Conservation (phyloP, 2,329 filamentous ascomycete genomes). For the Hymenoscyphus infarciens region DNA sequence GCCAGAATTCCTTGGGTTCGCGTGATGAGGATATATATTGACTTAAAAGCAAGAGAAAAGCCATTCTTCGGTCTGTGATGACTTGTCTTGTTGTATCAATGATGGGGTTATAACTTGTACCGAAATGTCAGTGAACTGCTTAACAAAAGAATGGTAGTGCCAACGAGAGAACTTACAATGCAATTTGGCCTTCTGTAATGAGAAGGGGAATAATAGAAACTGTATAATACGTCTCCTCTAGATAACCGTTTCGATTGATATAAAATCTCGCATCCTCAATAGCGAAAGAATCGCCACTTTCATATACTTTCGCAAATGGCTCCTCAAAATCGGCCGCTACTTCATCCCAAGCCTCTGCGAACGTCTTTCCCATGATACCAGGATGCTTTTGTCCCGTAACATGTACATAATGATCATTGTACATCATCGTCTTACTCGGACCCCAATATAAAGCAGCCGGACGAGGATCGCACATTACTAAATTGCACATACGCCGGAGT, state of each 20-base stretch:
- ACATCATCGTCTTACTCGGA: constrained; percentile 33
- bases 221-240: constrained; percentile 38
- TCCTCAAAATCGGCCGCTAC: constrained; percentile 35
- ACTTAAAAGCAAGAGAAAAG: constrained; percentile 39
- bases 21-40: constrained; percentile 33
- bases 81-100: constrained; percentile 26
- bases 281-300: constrained; percentile 27
- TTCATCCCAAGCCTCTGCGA: constrained; percentile 40
- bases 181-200: constrained; percentile 17
- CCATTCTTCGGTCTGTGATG: constrained; percentile 34
- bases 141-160: neutral
- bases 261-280: constrained; percentile 33
- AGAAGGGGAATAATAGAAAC: constrained; percentile 27
- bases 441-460: constrained; percentile 39
- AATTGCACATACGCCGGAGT: constrained; percentile 38
- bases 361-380: constrained; percentile 36
- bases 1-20: constrained; percentile 37
- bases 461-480: constrained; percentile 37
- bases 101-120: constrained; percentile 24
- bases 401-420: constrained; percentile 37
- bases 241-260: constrained; percentile 36
- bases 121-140: neutral
- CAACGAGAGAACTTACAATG: constrained; percentile 22
- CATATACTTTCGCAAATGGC: constrained; percentile 31
- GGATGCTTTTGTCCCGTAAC: constrained; percentile 37